Conservation (phyloP, 169 alveolate species). For the Cryptosporidium ubiquitum region DNA sequence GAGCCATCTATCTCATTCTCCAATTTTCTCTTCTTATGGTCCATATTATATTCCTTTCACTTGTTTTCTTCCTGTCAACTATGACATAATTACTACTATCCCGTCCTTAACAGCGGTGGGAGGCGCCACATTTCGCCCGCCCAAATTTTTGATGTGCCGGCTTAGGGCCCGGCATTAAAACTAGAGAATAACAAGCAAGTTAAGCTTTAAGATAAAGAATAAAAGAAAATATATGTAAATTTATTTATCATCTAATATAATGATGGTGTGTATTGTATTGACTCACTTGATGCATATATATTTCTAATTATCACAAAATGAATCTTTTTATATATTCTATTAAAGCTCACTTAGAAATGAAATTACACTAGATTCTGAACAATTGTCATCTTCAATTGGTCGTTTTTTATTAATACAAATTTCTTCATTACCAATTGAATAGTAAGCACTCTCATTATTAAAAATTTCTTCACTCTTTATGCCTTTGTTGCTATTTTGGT, state of each 20-base stretch:
- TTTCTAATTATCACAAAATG: neutral
- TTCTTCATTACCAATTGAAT: slow-evolving; percentile 11
- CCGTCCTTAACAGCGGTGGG: neutral
- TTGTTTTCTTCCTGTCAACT: slow-evolving; percentile 30
- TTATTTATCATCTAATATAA: neutral
- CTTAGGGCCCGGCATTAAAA: neutral
- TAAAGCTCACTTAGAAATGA: slow-evolving; percentile 64
- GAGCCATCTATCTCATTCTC: slow-evolving; percentile 65
- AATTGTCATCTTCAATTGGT: slow-evolving; percentile 34
- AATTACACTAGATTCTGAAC: slow-evolving; percentile 67
- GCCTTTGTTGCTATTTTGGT: neutral
- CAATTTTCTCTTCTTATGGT: slow-evolving; percentile 52
- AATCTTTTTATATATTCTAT: neutral
- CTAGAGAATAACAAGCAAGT: neutral
- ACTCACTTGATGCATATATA: neutral
- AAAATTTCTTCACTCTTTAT: neutral
- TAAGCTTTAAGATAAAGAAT: neutral
- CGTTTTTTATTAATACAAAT: neutral
- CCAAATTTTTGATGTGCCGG: neutral
- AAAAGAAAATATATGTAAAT: neutral
- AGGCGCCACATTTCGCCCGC: neutral
- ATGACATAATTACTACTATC: slow-evolving; percentile 8
- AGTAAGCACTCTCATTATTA: neutral
- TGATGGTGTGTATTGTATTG: neutral
- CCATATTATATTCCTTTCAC: slow-evolving; percentile 16